phyloP scores from a whole-genome alignment of 352 stramenopile genomes.

The Phytophthora melonis region DNA sequence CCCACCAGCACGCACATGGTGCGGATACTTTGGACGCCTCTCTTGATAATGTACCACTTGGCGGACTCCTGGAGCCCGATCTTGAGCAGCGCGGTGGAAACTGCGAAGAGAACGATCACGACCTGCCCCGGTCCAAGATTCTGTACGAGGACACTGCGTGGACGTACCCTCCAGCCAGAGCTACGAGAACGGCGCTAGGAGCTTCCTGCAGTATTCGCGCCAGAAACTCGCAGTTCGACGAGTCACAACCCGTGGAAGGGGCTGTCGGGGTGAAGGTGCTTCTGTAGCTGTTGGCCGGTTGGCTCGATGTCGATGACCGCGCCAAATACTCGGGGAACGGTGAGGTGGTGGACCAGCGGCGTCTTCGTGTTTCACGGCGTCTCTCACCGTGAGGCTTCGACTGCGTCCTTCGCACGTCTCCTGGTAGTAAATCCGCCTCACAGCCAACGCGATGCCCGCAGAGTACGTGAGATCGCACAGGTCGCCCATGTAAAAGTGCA shows the following conservation, averaged over 20 bases:
- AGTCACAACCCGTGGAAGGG: not conserved
- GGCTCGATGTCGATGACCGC: not conserved
- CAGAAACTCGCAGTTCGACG: conserved; percentile 6
- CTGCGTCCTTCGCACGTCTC: conserved; percentile 10
- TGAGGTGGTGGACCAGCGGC: not conserved
- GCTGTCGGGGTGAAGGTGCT: not conserved
- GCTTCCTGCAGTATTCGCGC: conserved; percentile 4
- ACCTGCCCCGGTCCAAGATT: conserved; percentile 5
- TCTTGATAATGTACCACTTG: conserved; percentile 1
- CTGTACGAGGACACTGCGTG: conserved; percentile 15
- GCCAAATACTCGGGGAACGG: not conserved
- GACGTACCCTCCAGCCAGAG: conserved; percentile 25
- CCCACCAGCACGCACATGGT: conserved; percentile 1
- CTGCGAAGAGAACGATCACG: conserved; percentile 6
- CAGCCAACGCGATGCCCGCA: not conserved
- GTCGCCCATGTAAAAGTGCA: conserved; percentile 40
- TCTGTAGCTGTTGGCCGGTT: not conserved
- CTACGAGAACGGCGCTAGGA: not conserved
- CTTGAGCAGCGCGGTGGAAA: not conserved
- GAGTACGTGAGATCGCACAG: conserved; percentile 11
- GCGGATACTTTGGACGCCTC: not conserved
- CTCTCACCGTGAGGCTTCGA: not conserved
- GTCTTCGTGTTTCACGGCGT: not conserved
- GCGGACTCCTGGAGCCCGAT: not conserved
- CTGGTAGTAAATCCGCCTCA: conserved; percentile 14